Conservation (phyloP, 495 filamentous ascomycete species). For the Alectoria sarmentosa region DNA sequence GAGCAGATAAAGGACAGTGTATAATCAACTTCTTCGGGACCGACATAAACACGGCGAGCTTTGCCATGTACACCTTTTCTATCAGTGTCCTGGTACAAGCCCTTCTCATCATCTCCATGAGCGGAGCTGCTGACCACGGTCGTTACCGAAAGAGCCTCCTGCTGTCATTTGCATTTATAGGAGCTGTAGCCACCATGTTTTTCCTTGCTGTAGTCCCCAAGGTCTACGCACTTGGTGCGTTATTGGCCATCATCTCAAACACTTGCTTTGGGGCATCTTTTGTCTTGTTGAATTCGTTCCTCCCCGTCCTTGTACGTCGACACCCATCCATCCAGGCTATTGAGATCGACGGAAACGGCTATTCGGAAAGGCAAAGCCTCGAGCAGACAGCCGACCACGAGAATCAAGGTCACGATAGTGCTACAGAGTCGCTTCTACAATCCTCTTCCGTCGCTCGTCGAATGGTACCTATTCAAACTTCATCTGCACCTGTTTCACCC, state of each 20-base stretch:
- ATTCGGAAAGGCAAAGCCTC: constrained; percentile 21
- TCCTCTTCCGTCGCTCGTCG: constrained; percentile 1
- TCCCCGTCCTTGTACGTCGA: constrained; percentile 72
- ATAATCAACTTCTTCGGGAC: constrained; percentile 72
- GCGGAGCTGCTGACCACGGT: constrained; percentile 91
- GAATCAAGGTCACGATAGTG: constrained; percentile 28
- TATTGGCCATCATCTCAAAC: constrained; percentile 84
- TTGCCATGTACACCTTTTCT: constrained; percentile 97
- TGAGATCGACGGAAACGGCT: constrained; percentile 23
- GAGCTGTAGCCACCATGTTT: constrained; percentile 76
- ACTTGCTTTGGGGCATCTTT: constrained; percentile 84
- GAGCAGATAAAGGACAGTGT: constrained; percentile 56
- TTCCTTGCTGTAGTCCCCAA: constrained; percentile 71
- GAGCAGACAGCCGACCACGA: constrained; percentile 21
- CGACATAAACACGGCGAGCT: constrained; percentile 92
- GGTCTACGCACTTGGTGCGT: constrained; percentile 69
- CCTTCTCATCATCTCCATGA: constrained; percentile 88
- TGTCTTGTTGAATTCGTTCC: constrained; percentile 76
- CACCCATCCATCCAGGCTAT: constrained; percentile 46
- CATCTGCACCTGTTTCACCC: constrained; percentile 37
- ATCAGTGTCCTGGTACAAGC: constrained; percentile 84
- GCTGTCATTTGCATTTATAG: constrained; percentile 72
- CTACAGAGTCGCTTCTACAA: constrained; percentile 38
- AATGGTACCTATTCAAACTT: neutral
- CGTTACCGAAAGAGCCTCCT: constrained; percentile 84